Percentiles rank a stretch among this genome's conserved stretches.
Conservation (phyloP, 495 filamentous ascomycete species). For the Penicillium pancosmium region DNA sequence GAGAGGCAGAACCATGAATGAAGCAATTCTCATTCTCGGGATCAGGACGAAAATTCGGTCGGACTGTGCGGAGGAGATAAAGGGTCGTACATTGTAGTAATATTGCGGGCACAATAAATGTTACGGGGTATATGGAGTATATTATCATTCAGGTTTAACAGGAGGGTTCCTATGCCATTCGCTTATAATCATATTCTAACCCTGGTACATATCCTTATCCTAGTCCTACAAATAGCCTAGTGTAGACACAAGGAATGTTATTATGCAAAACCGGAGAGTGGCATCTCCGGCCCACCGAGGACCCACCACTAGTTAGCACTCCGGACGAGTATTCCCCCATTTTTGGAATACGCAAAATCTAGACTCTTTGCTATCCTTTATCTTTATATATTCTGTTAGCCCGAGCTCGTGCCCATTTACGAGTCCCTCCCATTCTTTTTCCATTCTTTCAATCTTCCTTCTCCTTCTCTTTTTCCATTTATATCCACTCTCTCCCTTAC, state of each 20-base stretch:
- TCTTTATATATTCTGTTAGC: not conserved
- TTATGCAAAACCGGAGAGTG: constrained; percentile 13
- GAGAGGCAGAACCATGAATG: not conserved
- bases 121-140: not conserved
- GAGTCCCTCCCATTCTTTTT: not conserved
- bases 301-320: too few species aligned
- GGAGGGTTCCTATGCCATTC: too few species aligned
- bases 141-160: not conserved
- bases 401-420: not conserved
- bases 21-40: not conserved
- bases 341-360: not conserved
- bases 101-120: not conserved
- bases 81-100: not conserved
- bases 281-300: constrained; percentile 9
- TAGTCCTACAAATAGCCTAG: too few species aligned
- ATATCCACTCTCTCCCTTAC: not conserved
- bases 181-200: too few species aligned
- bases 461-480: not conserved
- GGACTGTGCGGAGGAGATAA: not conserved
- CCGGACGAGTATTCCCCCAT: too few species aligned
- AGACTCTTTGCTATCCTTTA: not conserved
- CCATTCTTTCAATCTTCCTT: not conserved
- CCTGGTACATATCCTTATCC: too few species aligned
- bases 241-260: not conserved
- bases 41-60: not conserved